Evolutionary conservation across 2,329 filamentous ascomycete genomes (phyloP).

Genomic region (Fusarium sp.): DNA sequence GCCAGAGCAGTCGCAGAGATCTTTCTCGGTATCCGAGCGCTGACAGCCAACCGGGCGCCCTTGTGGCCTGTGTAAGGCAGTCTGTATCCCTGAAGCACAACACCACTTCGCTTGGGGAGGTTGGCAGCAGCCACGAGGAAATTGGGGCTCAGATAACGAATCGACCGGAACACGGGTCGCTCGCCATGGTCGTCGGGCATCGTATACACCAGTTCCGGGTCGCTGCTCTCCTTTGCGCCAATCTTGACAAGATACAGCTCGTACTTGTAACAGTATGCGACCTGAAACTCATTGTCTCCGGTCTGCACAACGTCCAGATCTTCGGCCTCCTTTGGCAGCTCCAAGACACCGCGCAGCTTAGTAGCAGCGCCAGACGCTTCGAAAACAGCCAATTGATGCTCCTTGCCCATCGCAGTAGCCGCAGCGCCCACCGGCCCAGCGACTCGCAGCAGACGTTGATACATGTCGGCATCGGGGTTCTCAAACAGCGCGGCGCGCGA

Average conservation of each 20-base stretch:
- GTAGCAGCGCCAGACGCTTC: constrained; percentile 65
- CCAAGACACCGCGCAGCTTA: constrained; percentile 61
- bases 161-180: constrained; percentile 66
- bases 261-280: constrained; percentile 83
- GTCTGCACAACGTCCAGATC: constrained; percentile 77
- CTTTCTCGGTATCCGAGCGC: constrained; percentile 70
- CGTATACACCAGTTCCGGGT: constrained; percentile 67
- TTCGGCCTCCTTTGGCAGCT: constrained; percentile 68
- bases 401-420: constrained; percentile 80
- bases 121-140: constrained; percentile 71
- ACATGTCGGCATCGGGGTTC: constrained; percentile 62
- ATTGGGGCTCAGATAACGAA: constrained; percentile 69
- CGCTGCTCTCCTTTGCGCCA: constrained; percentile 56
- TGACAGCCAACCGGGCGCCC: constrained; percentile 63
- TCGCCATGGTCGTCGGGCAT: constrained; percentile 62
- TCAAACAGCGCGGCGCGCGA: constrained; percentile 66
- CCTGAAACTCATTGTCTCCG: constrained; percentile 71
- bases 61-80: constrained; percentile 55
- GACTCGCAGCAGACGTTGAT: constrained; percentile 70
- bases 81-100: constrained; percentile 67
- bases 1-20: constrained; percentile 84
- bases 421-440: constrained; percentile 79
- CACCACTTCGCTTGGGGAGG: constrained; percentile 68
- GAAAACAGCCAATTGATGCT: constrained; percentile 85
- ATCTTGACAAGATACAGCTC: constrained; percentile 78